A percentile compares a stretch with the other conserved stretches of the same genome.
These are phyloP conservation scores for Acacia melanoxylon DNA, from an alignment of 306 rosid genomes.

Conservation along the genomic window DNA sequence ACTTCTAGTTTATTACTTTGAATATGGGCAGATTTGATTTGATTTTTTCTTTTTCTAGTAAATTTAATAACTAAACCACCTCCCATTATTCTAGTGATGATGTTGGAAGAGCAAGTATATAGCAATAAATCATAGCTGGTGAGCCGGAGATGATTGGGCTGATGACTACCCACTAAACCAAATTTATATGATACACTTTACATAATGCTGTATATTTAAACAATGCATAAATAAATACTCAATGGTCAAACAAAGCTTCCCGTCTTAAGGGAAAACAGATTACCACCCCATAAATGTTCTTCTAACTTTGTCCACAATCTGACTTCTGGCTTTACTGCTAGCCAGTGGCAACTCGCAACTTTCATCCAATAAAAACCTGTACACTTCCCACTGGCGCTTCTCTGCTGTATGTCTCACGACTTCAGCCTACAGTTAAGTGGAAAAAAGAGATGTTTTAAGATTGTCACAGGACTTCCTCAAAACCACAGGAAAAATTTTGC, in stretches of 20 bases:
- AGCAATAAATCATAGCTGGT: background rate
- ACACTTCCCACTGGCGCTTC: conserved; percentile 86
- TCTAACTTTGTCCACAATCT: conserved; percentile 75
- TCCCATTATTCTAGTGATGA: too few relatives aligned
- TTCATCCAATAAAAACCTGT: conserved; percentile 80
- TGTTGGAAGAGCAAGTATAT: background rate
- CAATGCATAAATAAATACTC: conserved; percentile 27
- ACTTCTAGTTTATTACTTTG: too few relatives aligned
- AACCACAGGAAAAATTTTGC: conserved; percentile 11
- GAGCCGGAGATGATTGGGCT: background rate
- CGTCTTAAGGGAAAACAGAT: conserved; percentile 25
- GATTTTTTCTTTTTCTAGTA: too few relatives aligned
- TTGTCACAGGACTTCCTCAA: conserved; percentile 12
- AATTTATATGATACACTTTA: background rate
- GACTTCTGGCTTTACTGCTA: conserved; percentile 58
- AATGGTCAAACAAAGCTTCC: conserved; percentile 1
- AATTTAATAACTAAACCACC: background rate
- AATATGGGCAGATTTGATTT: too few relatives aligned
- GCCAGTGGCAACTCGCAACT: conserved; percentile 58
- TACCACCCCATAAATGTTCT: conserved; percentile 87
- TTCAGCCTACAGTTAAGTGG: conserved; percentile 60
- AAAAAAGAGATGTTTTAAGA: background rate
- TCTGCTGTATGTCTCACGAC: conserved; percentile 71
- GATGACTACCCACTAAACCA: conserved; percentile 9
- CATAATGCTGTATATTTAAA: background rate